Evolutionary conservation across 2,329 filamentous ascomycete genomes (phyloP).

Genomic region (Diaporthe eres): DNA sequence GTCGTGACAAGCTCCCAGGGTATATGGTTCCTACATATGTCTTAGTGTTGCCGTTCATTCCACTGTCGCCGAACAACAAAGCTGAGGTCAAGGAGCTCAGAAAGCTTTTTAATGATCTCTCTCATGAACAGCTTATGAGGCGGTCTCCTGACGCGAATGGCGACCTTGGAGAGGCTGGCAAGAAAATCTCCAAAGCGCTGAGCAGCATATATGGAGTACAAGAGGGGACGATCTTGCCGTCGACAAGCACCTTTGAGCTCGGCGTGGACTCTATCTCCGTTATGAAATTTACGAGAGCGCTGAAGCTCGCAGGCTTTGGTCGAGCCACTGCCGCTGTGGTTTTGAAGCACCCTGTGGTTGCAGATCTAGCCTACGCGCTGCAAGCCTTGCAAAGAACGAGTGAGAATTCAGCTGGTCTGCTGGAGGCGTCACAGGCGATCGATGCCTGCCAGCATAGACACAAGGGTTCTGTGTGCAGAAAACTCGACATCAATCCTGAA

Average conservation of each 20-base stretch:
- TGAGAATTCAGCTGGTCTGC: slow-evolving; percentile 46
- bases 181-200: slow-evolving; percentile 67
- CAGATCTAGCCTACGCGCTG: slow-evolving; percentile 60
- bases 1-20: slow-evolving; percentile 76
- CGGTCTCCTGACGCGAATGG: slow-evolving; percentile 56
- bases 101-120: slow-evolving; percentile 73
- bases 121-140: slow-evolving; percentile 72
- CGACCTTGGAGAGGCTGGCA: slow-evolving; percentile 54
- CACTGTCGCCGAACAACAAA: slow-evolving; percentile 91
- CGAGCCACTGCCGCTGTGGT: slow-evolving; percentile 75
- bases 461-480: slow-evolving; percentile 63
- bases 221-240: slow-evolving; percentile 59
- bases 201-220: slow-evolving; percentile 64
- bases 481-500: slow-evolving; percentile 63
- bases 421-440: slow-evolving; percentile 72
- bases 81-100: slow-evolving; percentile 81
- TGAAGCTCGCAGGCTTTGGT: slow-evolving; percentile 75
- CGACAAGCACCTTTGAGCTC: slow-evolving; percentile 84
- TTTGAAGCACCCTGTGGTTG: slow-evolving; percentile 71
- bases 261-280: slow-evolving; percentile 91
- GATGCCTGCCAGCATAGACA: slow-evolving; percentile 76
- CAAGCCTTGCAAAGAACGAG: slow-evolving; percentile 37
- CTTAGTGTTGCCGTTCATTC: slow-evolving; percentile 78
- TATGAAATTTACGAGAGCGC: slow-evolving; percentile 74
- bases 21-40: slow-evolving; percentile 96